Percentiles rank a stretch among this genome's conserved stretches.
phyloP scores from a whole-genome alignment of 148 eudicot genomes.

The Vaccinium myrtillus region DNA sequence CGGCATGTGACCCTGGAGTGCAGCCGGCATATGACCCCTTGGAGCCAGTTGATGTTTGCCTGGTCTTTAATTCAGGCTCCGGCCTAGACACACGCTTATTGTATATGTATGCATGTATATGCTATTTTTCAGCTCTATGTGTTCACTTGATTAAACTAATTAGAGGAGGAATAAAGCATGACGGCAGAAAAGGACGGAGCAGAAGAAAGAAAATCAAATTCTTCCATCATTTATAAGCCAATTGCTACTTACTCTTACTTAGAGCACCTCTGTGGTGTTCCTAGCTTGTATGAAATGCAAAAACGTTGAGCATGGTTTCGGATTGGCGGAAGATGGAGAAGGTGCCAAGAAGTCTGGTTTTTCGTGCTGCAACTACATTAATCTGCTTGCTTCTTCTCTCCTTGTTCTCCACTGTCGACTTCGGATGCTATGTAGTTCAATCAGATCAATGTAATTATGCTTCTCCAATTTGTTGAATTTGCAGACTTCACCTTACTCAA shows the following conservation, averaged over 20 bases:
- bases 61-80: not conserved
- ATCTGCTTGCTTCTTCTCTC: not conserved
- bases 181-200: not conserved
- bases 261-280: not conserved
- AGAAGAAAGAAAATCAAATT: not conserved
- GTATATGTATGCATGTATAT: not conserved
- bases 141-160: not conserved
- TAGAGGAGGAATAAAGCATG: not conserved
- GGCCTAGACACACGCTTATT: not conserved
- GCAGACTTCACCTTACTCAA: not conserved
- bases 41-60: not conserved
- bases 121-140: not conserved
- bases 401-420: constrained; percentile 15
- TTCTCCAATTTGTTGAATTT: too few species aligned
- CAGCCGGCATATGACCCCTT: too few species aligned
- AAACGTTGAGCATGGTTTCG: not conserved
- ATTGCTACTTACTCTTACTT: not conserved
- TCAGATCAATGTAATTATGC: not conserved
- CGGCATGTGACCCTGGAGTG: too few species aligned
- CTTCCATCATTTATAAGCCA: not conserved
- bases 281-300: not conserved
- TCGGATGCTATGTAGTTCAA: not conserved
- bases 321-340: not conserved
- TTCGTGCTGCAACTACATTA: not conserved
- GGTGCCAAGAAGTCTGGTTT: constrained; percentile 7